These are phyloP conservation scores for Epipyxis sp. DNA, from an alignment of 108 stramenopile species.

Conservation along the genomic window DNA sequence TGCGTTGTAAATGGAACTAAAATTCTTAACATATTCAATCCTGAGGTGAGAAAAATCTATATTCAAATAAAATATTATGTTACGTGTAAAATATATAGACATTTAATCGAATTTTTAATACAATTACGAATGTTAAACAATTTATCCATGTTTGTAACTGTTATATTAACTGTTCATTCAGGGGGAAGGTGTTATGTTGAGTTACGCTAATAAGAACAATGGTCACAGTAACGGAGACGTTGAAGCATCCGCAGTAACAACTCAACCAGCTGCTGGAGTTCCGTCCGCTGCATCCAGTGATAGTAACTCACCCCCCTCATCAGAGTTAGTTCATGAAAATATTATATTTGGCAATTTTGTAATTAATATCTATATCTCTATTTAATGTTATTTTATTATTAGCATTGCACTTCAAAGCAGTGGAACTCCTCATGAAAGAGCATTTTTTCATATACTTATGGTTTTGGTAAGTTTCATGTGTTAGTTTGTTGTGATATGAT, in stretches of 20 bases:
- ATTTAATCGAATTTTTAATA: too few species aligned
- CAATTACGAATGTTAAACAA: too few species aligned
- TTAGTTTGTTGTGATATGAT: too few species aligned
- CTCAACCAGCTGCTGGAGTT: background rate
- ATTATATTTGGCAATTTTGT: background rate
- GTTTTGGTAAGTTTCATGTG: background rate
- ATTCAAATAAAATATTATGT: background rate
- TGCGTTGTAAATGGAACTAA: constrained; percentile 13
- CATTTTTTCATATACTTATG: constrained; percentile 25
- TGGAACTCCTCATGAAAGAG: constrained; percentile 1
- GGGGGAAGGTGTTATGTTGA: constrained; percentile 33
- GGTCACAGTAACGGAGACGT: background rate
- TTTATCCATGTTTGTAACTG: too few species aligned
- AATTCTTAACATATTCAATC: constrained; percentile 30
- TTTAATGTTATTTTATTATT: background rate
- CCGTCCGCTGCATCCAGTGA: background rate
- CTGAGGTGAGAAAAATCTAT: background rate
- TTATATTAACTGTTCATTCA: constrained; percentile 4
- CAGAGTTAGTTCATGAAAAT: background rate
- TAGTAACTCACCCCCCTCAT: background rate
- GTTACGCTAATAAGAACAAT: background rate
- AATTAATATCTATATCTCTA: background rate
- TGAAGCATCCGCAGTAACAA: too few species aligned
- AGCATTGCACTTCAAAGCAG: background rate
- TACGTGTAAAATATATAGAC: background rate